Conservation (phyloP, 345 rosid species). For the Eucalyptus caleyi region DNA sequence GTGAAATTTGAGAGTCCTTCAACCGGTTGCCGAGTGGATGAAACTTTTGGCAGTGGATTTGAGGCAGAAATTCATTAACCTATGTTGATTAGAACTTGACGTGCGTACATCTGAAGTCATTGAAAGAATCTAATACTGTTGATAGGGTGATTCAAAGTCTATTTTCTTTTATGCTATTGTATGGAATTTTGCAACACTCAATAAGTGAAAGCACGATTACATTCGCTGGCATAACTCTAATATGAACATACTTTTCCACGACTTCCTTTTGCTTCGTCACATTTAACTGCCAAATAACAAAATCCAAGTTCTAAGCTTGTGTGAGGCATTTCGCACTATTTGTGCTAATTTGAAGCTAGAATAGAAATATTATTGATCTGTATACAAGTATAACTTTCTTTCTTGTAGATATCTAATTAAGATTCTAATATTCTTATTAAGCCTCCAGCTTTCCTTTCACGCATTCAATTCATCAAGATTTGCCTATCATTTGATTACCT, state of each 20-base stretch:
- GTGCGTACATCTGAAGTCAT: too few species aligned
- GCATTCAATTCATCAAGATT: constrained; percentile 78
- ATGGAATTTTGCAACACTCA: not conserved
- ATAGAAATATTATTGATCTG: not conserved
- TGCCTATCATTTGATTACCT: constrained; percentile 55
- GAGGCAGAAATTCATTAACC: too few species aligned
- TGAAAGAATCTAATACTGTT: too few species aligned
- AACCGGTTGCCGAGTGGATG: too few species aligned
- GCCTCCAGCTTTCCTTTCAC: constrained; percentile 46
- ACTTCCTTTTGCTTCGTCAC: not conserved
- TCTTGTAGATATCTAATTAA: not conserved
- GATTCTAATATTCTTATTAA: too few species aligned
- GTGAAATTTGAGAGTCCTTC: too few species aligned
- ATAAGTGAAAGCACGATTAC: not conserved
- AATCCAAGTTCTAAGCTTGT: not conserved
- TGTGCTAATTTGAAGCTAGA: too few species aligned
- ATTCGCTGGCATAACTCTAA: not conserved
- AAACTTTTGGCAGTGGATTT: too few species aligned
- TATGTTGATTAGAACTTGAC: too few species aligned
- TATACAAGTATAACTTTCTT: not conserved
- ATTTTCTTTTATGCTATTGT: too few species aligned
- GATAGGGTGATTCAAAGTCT: too few species aligned
- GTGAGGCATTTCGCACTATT: not conserved
- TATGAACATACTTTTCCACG: not conserved
- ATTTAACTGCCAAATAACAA: too few species aligned